Evolutionary conservation across 116 monocot species (phyloP), one percentile per base, ranked within the genome.

Genomic region (Posidonia oceanica): DNA sequence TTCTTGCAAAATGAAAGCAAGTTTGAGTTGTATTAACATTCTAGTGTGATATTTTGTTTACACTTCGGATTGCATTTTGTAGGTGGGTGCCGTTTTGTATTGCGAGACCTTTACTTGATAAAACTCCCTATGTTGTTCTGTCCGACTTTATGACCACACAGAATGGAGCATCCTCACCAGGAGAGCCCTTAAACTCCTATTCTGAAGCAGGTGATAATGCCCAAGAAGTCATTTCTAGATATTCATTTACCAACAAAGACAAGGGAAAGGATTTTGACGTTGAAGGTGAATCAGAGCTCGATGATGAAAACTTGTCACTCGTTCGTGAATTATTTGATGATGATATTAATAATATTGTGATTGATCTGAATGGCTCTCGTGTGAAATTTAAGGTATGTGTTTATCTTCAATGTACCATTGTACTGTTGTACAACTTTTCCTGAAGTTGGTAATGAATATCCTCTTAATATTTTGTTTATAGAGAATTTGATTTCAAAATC

Each of bases 81-180:
- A 92, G 96, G 85, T 97, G 96, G 96, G 92, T 97, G 52, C 83
- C 87, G 44, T 91, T 81, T 82, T 73, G 81, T 55, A 69, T 82
- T 64, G 91, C 80, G 4, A 87, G 36, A 65, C 83, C 85, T 55
- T 78, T 87, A 36, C 88, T 97, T 63, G 96, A 92, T 76, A 73
- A 68, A 74, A 91, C 71, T 40, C 21, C 82, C 42, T 97, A 97
- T 73, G 85, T 80, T 63, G 37, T 92, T 41, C 69, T 97, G 56
- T 97, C 96, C 15, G 92, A 97, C 83, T 80, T 65, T 70, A 55
- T 8, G 36, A 65, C 69, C 38, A 3, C n/a, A 52, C 42, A 75
- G 62, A 57, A 72, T 76, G 39, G 48, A 48, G 56, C 38, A 70
- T 38, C 73, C 7, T 75, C 72, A 22, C 21, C 70, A 23, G 12